Conservation (phyloP, 73 alveolate species). For the Uronychia binucleata region DNA sequence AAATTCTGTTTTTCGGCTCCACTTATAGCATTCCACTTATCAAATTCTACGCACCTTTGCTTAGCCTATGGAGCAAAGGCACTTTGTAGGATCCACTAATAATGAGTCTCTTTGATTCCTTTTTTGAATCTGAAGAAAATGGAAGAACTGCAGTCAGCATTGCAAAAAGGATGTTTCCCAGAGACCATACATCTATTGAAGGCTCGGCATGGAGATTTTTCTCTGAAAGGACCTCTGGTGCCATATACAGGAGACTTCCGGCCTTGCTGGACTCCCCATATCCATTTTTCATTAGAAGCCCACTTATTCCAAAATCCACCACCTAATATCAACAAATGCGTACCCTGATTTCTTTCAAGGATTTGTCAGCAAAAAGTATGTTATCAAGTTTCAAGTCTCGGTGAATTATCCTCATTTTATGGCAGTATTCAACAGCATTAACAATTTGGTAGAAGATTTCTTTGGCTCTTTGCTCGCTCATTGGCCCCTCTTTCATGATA, state of each 20-base stretch:
- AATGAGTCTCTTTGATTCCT: constrained; percentile 11
- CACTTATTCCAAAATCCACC: constrained; percentile 10
- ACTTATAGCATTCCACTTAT: constrained; percentile 26
- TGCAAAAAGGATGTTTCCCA: constrained; percentile 10
- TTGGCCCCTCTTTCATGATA: constrained; percentile 10
- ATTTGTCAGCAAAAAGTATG: constrained; percentile 37
- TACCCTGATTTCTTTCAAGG: constrained; percentile 16
- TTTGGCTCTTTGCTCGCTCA: constrained; percentile 46
- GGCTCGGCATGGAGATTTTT: background rate
- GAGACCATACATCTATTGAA: constrained; percentile 10
- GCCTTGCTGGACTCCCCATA: background rate
- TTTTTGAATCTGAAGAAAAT: background rate
- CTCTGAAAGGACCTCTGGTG: constrained; percentile 2
- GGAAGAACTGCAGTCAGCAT: constrained; percentile 4
- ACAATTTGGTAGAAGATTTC: constrained; percentile 53
- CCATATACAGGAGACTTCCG: constrained; percentile 6
- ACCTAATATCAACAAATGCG: background rate
- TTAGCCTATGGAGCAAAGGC: background rate
- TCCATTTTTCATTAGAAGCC: background rate
- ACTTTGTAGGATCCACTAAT: constrained; percentile 5
- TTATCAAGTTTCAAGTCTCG: constrained; percentile 65
- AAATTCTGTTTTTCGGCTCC: constrained; percentile 17
- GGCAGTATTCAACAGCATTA: constrained; percentile 61
- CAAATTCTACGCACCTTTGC: too few relatives aligned
- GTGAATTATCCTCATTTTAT: constrained; percentile 59